Percentiles rank a stretch among this genome's conserved stretches.
Conservation (phyloP, 1,139 yeast species). For the Saccharomyces uvarum region DNA sequence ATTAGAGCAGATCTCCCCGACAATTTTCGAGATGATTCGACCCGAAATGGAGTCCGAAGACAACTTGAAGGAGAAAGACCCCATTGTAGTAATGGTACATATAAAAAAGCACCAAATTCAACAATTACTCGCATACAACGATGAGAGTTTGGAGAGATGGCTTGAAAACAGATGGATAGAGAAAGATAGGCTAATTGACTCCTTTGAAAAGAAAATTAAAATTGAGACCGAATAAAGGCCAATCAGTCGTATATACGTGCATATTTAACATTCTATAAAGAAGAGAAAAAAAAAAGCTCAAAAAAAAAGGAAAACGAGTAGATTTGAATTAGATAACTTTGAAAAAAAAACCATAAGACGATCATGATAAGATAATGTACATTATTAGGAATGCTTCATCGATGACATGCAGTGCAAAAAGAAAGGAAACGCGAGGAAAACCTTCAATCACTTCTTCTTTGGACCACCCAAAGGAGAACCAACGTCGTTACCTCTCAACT, state of each 20-base stretch:
- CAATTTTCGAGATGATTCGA: slow-evolving; percentile 49
- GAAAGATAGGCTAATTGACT: slow-evolving; percentile 46
- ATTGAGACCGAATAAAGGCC: slow-evolving; percentile 7
- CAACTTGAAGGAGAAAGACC: slow-evolving; percentile 26
- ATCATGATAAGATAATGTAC: not conserved
- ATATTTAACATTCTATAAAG: not conserved
- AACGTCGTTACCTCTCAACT: slow-evolving; percentile 90
- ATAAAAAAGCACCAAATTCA: slow-evolving; percentile 41
- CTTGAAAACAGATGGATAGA: slow-evolving; percentile 63
- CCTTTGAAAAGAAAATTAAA: slow-evolving; percentile 32
- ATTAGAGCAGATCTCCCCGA: slow-evolving; percentile 40
- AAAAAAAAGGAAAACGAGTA: not conserved
- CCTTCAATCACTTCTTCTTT: slow-evolving; percentile 31
- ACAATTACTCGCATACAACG: slow-evolving; percentile 43
- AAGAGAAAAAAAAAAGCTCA: not conserved
- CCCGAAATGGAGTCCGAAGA: slow-evolving; percentile 17
- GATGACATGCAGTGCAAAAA: not conserved
- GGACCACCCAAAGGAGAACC: slow-evolving; percentile 69
- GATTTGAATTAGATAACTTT: not conserved
- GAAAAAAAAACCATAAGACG: slow-evolving; percentile 2
- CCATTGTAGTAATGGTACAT: slow-evolving; percentile 42
- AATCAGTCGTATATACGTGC: not conserved
- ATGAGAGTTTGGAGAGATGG: slow-evolving; percentile 57
- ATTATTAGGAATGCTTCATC: slow-evolving; percentile 2
- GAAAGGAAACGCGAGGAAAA: not conserved